A percentile compares a stretch with the other conserved stretches of the same genome.
phyloP scores from a whole-genome alignment of 495 filamentous ascomycete species.

The Aspergillus cristatus region DNA sequence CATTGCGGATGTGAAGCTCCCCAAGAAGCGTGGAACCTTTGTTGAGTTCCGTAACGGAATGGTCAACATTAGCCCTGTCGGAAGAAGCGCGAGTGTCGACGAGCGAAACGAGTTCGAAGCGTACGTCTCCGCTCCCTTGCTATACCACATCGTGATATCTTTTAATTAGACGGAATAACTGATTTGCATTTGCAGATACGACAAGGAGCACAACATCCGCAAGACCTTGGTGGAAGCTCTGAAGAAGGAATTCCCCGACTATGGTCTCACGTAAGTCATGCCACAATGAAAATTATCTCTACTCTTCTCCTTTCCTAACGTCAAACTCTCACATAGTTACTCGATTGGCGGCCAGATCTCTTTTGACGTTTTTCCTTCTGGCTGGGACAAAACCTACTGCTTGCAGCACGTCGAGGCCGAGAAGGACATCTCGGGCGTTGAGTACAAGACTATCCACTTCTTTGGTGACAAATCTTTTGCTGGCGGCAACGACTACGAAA shows the following conservation, averaged over 20 bases:
- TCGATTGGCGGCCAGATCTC: conserved; percentile 95
- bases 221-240: conserved; percentile 62
- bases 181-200: conserved; percentile 41
- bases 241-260: conserved; percentile 70
- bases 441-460: conserved; percentile 89
- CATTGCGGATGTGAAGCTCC: conserved; percentile 74
- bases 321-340: conserved; percentile 44
- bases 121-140: conserved; percentile 13
- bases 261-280: conserved; percentile 68
- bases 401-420: conserved; percentile 78
- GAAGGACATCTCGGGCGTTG: conserved; percentile 60
- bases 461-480: conserved; percentile 89
- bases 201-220: conserved; percentile 65
- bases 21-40: conserved; percentile 90
- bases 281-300: not conserved
- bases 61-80: conserved; percentile 89
- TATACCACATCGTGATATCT: not conserved
- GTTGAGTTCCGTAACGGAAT: conserved; percentile 95
- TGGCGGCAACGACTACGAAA: conserved; percentile 94
- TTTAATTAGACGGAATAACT: conserved; percentile 3
- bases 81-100: conserved; percentile 73
- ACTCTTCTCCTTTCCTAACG: conserved; percentile 5
- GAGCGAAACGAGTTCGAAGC: conserved; percentile 73
- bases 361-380: conserved; percentile 93
- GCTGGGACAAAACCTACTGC: conserved; percentile 99